These are phyloP conservation scores for Monosporascus sp. DNA, from an alignment of 2,329 filamentous ascomycete genomes.

Conservation along the genomic window DNA sequence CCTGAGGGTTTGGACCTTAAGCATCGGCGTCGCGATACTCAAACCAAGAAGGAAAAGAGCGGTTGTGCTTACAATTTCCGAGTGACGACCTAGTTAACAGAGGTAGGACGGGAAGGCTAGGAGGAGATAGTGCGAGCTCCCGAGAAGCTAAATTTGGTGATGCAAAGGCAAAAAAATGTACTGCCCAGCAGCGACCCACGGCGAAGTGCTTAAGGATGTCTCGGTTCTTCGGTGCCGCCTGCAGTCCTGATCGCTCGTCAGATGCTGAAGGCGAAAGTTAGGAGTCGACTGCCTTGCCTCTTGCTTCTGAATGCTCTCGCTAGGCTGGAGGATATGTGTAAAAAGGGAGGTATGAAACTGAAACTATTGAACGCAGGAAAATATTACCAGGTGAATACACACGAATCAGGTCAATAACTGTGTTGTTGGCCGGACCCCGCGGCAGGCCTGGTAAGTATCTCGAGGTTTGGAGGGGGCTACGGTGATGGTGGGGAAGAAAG, in stretches of 20 bases:
- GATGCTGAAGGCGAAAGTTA: no score
- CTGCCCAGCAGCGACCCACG: not conserved
- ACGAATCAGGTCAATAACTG: no score
- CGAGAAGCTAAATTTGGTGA: not conserved
- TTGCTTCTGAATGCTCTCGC: not conserved
- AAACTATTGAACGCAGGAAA: no score
- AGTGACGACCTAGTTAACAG: not conserved
- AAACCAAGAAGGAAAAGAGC: not conserved
- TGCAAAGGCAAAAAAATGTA: not conserved
- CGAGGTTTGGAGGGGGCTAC: not conserved
- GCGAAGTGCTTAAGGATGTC: not conserved
- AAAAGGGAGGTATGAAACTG: no score
- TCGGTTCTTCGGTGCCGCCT: not conserved
- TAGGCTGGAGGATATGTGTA: no score
- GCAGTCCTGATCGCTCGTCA: not conserved
- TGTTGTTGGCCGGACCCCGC: no score
- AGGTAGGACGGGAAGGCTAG: not conserved
- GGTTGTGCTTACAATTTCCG: not conserved
- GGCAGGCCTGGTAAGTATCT: not conserved
- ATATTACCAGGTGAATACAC: no score
- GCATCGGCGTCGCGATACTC: no score
- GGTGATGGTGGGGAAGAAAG: not conserved
- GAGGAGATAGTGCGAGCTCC: not conserved
- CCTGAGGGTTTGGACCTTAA: no score
- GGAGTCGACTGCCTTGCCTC: not conserved